Percentiles rank a stretch among this genome's conserved stretches.
phyloP scores from a whole-genome alignment of 768 basidiomycete species.

The Epithele typhae region DNA sequence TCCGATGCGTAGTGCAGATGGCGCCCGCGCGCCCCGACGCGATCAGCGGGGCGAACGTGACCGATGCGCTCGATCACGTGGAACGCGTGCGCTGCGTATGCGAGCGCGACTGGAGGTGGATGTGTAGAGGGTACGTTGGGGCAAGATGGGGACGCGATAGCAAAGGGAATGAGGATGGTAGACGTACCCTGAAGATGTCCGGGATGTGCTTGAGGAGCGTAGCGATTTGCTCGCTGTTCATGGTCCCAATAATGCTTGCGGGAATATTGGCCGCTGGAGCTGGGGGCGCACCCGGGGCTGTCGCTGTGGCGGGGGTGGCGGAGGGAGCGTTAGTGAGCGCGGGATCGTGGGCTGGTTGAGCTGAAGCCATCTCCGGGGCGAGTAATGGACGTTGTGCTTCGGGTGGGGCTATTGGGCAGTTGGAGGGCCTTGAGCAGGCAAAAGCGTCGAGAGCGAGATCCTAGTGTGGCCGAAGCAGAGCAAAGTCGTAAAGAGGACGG shows the following conservation, averaged over 20 bases:
- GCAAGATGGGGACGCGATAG: not conserved
- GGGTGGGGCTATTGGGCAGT: not conserved
- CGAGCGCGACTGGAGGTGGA: conserved; percentile 1
- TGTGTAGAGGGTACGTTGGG: not conserved
- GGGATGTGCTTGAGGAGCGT: conserved; percentile 54
- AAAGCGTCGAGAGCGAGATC: no score
- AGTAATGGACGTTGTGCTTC: not conserved
- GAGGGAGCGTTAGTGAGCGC: conserved; percentile 8
- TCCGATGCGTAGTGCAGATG: no score
- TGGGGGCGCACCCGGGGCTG: conserved; percentile 9
- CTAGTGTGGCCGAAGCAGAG: no score
- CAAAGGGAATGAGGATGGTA: not conserved
- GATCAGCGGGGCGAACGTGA: conserved; percentile 19
- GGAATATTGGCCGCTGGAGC: conserved; percentile 1
- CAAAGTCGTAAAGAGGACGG: no score
- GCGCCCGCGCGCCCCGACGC: conserved; percentile 8
- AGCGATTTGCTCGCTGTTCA: conserved; percentile 57
- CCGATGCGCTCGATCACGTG: conserved; percentile 21
- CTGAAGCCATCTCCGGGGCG: conserved; percentile 15
- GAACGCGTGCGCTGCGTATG: conserved; percentile 13
- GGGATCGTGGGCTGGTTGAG: conserved; percentile 20
- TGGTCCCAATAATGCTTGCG: conserved; percentile 11
- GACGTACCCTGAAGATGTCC: conserved; percentile 46
- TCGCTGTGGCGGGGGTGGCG: conserved; percentile 9
- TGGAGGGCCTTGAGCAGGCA: no score